Evolutionary conservation across 805 yeast species (phyloP).

Genomic region (Candida michaelii): DNA sequence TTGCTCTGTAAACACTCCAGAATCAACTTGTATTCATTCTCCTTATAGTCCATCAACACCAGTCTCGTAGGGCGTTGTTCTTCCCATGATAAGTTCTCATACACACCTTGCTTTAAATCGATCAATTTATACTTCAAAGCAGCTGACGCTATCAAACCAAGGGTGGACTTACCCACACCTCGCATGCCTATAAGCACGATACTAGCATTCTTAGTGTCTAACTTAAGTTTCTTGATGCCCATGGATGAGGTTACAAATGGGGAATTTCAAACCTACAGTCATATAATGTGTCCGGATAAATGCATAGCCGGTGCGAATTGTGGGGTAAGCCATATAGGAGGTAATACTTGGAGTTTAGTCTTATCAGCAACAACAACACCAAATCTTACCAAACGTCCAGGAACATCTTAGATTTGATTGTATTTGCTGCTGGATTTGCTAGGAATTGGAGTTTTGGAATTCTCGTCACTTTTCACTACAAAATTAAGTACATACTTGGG

Average conservation of each 20-base stretch:
- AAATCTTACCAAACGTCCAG: too few relatives aligned
- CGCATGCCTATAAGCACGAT: conserved; percentile 18
- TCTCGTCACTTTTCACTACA: too few relatives aligned
- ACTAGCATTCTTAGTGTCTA: background rate
- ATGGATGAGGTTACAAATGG: background rate
- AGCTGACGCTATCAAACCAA: conserved; percentile 20
- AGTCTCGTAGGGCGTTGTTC: conserved; percentile 11
- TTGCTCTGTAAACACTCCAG: conserved; percentile 3
- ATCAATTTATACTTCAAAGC: conserved; percentile 15
- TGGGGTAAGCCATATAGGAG: background rate
- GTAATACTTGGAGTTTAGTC: too few relatives aligned
- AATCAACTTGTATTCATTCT: conserved; percentile 13
- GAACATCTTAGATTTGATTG: too few relatives aligned
- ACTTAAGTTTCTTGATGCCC: background rate
- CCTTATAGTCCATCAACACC: conserved; percentile 12
- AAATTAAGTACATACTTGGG: too few relatives aligned
- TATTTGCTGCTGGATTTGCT: too few relatives aligned
- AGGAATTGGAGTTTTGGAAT: too few relatives aligned
- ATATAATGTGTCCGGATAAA: background rate
- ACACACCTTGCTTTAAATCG: conserved; percentile 18
- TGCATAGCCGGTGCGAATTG: background rate
- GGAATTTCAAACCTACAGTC: background rate
- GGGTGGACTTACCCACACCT: conserved; percentile 20
- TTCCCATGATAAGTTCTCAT: conserved; percentile 15
- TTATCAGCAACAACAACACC: too few relatives aligned